phyloP scores from a whole-genome alignment of 2,329 filamentous ascomycete species.

The Curvularia lunata region DNA sequence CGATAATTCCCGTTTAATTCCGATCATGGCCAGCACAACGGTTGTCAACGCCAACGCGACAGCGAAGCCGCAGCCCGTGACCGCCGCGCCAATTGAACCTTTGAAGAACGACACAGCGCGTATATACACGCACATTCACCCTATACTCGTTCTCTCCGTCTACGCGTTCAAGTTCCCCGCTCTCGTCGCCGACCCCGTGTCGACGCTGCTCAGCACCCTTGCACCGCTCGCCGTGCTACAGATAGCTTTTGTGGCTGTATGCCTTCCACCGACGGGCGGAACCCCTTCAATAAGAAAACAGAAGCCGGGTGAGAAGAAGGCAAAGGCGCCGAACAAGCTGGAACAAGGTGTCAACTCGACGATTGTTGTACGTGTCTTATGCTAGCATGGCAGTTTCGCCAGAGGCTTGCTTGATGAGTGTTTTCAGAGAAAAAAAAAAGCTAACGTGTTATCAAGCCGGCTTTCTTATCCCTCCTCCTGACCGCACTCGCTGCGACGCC shows the following conservation, averaged over 20 bases:
- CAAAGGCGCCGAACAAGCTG: slow-evolving; percentile 29
- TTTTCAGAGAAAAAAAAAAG: background rate
- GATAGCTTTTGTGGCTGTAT: slow-evolving; percentile 62
- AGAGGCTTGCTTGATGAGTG: background rate
- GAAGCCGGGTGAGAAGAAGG: slow-evolving; percentile 52
- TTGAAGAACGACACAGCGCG: slow-evolving; percentile 57
- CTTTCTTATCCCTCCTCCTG: slow-evolving; percentile 71
- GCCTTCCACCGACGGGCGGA: slow-evolving; percentile 62
- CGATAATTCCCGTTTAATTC: background rate
- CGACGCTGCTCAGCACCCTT: slow-evolving; percentile 66
- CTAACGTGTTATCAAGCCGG: slow-evolving; percentile 59
- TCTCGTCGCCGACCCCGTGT: slow-evolving; percentile 73
- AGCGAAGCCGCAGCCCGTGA: slow-evolving; percentile 29
- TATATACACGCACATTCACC: slow-evolving; percentile 70
- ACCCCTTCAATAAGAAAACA: slow-evolving; percentile 58
- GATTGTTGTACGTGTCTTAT: slow-evolving; percentile 51
- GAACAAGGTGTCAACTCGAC: slow-evolving; percentile 37
- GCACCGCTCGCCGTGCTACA: slow-evolving; percentile 70
- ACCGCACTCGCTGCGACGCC: slow-evolving; percentile 63
- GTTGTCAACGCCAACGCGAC: slow-evolving; percentile 31
- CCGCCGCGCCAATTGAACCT: slow-evolving; percentile 53
- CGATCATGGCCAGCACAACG: slow-evolving; percentile 36
- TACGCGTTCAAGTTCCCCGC: slow-evolving; percentile 68
- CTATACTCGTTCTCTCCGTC: slow-evolving; percentile 68
- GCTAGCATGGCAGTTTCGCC: background rate